Evolutionary conservation across 106 monocot species (phyloP).

Genomic region (Triglochin maritima): DNA sequence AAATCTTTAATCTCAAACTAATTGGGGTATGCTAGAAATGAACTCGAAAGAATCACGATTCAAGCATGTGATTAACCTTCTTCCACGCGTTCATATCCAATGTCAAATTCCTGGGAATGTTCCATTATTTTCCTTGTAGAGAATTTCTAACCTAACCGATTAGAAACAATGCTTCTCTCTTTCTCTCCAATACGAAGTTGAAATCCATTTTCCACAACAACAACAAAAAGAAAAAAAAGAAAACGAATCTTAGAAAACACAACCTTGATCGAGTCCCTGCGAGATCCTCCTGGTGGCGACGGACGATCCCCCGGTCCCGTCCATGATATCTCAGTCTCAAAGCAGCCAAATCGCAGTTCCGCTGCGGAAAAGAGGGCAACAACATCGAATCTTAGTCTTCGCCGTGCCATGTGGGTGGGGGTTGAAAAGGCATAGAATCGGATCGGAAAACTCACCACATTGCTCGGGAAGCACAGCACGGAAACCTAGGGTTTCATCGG

Average conservation of each 20-base stretch:
- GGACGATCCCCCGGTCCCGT: constrained; percentile 43
- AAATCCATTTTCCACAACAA: neutral
- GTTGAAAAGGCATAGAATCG: neutral
- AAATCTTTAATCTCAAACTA: no score
- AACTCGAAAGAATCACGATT: no score
- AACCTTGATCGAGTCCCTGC: constrained; percentile 36
- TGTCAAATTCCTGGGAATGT: no score
- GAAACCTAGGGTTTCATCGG: constrained; percentile 9
- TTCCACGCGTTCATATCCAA: no score
- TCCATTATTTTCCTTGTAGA: no score
- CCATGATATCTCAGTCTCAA: constrained; percentile 25
- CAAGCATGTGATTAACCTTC: no score
- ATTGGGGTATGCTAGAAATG: no score
- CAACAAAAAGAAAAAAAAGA: neutral
- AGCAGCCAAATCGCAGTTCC: neutral
- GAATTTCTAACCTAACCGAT: no score
- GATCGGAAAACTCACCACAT: neutral
- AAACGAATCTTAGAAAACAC: constrained; percentile 29
- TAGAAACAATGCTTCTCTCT: no score
- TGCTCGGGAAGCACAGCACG: neutral
- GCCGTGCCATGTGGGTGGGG: no score
- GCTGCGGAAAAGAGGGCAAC: neutral
- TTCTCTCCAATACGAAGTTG: neutral
- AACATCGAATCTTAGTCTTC: neutral
- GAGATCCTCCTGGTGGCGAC: constrained; percentile 62